Evolutionary conservation across 2,329 filamentous ascomycete species (phyloP).

Genomic region (Alternaria infectoria): DNA sequence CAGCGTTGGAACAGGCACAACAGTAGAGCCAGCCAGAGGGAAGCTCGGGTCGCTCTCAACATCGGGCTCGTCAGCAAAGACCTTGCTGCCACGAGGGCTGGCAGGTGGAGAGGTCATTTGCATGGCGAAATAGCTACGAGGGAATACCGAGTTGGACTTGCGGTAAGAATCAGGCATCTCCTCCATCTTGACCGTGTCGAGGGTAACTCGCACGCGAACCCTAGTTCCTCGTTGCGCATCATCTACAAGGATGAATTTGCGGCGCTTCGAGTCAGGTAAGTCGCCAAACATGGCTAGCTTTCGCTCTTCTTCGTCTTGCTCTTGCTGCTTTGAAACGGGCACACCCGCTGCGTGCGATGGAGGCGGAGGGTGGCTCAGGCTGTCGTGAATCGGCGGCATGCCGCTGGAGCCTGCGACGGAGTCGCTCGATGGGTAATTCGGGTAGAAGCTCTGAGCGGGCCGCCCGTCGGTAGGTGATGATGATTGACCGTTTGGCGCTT

Average conservation of each 20-base stretch:
- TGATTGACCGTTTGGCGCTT: constrained; percentile 62
- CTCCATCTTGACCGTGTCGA: constrained; percentile 92
- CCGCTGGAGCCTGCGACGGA: constrained; percentile 60
- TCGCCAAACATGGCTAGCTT: constrained; percentile 82
- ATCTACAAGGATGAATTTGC: constrained; percentile 96
- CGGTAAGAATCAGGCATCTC: constrained; percentile 97
- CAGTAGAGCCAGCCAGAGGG: constrained; percentile 53
- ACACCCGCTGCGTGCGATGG: constrained; percentile 52
- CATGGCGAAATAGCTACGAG: constrained; percentile 87
- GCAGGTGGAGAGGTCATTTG: constrained; percentile 90
- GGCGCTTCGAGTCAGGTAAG: constrained; percentile 85
- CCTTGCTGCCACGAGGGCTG: constrained; percentile 74
- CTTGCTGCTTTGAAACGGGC: constrained; percentile 55
- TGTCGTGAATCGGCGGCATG: constrained; percentile 70
- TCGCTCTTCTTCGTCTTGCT: constrained; percentile 62
- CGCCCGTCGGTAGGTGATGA: constrained; percentile 71
- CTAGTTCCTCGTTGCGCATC: constrained; percentile 77
- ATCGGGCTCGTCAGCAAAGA: constrained; percentile 69
- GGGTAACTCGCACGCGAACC: constrained; percentile 86
- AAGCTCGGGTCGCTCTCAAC: constrained; percentile 53
- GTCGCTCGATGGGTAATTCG: constrained; percentile 67
- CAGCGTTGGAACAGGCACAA: constrained; percentile 56
- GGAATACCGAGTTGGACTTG: constrained; percentile 86
- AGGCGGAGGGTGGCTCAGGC: constrained; percentile 56
- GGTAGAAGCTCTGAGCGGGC: constrained; percentile 78